phyloP scores from a whole-genome alignment of 169 alveolate genomes.

The Plasmodium fragile region DNA sequence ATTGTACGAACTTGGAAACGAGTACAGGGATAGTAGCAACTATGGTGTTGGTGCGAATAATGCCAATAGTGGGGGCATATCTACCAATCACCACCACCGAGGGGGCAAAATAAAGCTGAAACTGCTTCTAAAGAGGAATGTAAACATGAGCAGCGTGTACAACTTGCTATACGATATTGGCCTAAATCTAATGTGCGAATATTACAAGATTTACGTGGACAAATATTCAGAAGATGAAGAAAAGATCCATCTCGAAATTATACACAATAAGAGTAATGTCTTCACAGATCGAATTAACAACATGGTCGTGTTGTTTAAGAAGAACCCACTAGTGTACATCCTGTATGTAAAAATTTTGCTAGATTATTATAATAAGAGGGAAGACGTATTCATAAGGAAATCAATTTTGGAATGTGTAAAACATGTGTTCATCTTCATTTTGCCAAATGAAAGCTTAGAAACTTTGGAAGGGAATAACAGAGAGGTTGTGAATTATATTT shows the following conservation, averaged over 20 bases:
- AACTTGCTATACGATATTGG: conserved; percentile 50
- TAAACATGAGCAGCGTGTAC: conserved; percentile 23
- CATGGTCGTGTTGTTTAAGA: conserved; percentile 61
- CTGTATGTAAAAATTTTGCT: conserved; percentile 45
- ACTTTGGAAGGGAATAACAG: conserved; percentile 26
- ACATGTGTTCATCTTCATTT: conserved; percentile 49
- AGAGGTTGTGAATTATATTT: conserved; percentile 11
- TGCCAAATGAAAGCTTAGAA: conserved; percentile 33
- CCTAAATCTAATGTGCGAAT: conserved; percentile 18
- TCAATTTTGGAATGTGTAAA: conserved; percentile 67
- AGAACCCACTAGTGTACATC: conserved; percentile 59
- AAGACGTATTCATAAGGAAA: conserved; percentile 33
- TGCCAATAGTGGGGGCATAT: background rate
- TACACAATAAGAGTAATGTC: conserved; percentile 51
- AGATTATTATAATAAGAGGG: conserved; percentile 42
- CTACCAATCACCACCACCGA: background rate
- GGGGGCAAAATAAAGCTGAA: conserved; percentile 1
- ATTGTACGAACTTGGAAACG: conserved; percentile 20
- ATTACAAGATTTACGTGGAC: conserved; percentile 15
- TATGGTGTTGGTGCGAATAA: background rate
- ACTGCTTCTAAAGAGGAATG: conserved; percentile 19
- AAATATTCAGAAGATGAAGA: conserved; percentile 65
- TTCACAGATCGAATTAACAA: conserved; percentile 71
- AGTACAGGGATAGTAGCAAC: background rate
- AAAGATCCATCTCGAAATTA: conserved; percentile 50